phyloP scores from a whole-genome alignment of 2,329 filamentous ascomycete genomes.

The Drechslerella coelobrocha region DNA sequence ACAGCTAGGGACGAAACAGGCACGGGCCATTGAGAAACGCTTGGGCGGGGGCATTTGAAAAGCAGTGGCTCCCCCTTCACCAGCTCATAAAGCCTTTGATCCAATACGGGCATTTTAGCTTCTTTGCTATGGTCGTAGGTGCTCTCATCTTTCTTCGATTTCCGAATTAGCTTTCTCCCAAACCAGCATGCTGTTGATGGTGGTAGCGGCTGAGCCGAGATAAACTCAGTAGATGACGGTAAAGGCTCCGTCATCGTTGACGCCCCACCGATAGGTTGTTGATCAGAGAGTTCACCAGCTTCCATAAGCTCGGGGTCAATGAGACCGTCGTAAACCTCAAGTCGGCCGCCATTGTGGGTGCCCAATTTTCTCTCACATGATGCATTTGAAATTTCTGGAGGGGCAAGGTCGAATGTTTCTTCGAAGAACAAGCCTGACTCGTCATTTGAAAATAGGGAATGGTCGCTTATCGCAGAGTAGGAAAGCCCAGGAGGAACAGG shows the following conservation, averaged over 20 bases:
- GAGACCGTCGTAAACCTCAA: conserved; percentile 15
- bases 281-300: neutral
- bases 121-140: conserved; percentile 26
- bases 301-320: conserved; percentile 35
- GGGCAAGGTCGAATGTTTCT: conserved; percentile 16
- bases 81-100: conserved; percentile 26
- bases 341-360: neutral
- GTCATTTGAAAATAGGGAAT: neutral
- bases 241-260: neutral
- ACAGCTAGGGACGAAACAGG: too few species aligned
- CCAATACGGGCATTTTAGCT: conserved; percentile 15
- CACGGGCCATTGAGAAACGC: neutral
- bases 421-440: conserved; percentile 26
- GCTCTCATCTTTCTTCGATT: conserved; percentile 42
- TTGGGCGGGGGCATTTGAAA: conserved; percentile 3
- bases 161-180: conserved; percentile 19
- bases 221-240: neutral
- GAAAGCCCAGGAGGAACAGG: neutral
- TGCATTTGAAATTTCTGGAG: neutral
- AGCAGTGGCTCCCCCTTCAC: conserved; percentile 9
- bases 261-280: neutral
- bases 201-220: neutral
- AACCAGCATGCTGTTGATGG: neutral
- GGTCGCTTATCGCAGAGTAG: neutral
- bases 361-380: too few species aligned